These are phyloP conservation scores for Penicillium nucicola DNA, from an alignment of 495 filamentous ascomycete species.

Conservation along the genomic window DNA sequence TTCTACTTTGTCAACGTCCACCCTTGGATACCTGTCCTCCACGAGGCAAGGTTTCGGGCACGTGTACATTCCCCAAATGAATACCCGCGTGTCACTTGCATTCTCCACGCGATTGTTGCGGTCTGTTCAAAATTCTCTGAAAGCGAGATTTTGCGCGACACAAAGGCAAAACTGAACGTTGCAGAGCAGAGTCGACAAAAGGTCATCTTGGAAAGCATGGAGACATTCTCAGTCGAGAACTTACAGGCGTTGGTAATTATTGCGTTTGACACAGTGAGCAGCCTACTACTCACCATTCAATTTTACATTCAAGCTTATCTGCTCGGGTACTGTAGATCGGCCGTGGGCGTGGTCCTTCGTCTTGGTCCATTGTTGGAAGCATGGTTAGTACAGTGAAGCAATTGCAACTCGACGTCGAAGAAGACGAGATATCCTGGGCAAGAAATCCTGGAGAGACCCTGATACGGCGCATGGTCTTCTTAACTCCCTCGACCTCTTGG, in stretches of 20 bases:
- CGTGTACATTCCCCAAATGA: slow-evolving; percentile 9
- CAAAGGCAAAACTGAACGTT: slow-evolving; percentile 1
- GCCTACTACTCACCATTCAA: too few relatives aligned
- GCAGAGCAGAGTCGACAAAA: slow-evolving; percentile 18
- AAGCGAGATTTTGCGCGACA: neutral
- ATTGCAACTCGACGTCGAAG: slow-evolving; percentile 21
- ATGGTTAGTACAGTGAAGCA: slow-evolving; percentile 26
- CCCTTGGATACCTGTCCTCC: slow-evolving; percentile 25
- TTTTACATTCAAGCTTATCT: too few relatives aligned
- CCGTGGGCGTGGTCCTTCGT: slow-evolving; percentile 24
- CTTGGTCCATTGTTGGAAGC: slow-evolving; percentile 27
- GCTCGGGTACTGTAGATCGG: slow-evolving; percentile 22
- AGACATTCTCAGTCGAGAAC: slow-evolving; percentile 27
- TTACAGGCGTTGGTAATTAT: slow-evolving; percentile 25
- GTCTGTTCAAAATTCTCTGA: slow-evolving; percentile 10
- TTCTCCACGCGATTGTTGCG: slow-evolving; percentile 22
- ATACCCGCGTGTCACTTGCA: slow-evolving; percentile 1
- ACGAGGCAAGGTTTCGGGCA: slow-evolving; percentile 17
- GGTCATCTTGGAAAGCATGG: slow-evolving; percentile 17
- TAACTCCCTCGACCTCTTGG: slow-evolving; percentile 21
- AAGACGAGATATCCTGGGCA: slow-evolving; percentile 4
- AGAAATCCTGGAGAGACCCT: slow-evolving; percentile 16
- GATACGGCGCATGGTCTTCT: slow-evolving; percentile 31
- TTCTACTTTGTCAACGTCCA: slow-evolving; percentile 22
- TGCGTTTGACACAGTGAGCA: slow-evolving; percentile 26